Evolutionary conservation across 2,329 filamentous ascomycete genomes (phyloP).

Genomic region (Paecilomyces niveus): DNA sequence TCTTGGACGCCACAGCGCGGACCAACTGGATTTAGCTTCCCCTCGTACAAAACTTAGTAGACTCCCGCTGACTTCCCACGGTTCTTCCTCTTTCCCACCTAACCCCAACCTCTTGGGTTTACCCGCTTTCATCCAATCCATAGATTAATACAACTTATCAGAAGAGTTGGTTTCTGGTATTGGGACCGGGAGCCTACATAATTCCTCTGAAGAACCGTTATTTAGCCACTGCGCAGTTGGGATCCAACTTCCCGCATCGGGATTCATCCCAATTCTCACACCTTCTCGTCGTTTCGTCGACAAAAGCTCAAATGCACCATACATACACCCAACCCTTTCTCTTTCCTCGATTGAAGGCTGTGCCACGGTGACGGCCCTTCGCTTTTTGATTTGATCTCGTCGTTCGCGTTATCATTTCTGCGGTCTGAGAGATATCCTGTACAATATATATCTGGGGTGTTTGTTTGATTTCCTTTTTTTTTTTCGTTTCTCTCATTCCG

Average conservation of each 20-base stretch:
- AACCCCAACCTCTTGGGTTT: background rate
- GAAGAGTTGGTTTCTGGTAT: background rate
- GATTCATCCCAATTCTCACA: background rate
- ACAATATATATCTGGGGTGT: conserved; percentile 33
- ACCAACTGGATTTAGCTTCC: background rate
- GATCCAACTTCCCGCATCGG: background rate
- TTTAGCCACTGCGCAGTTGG: background rate
- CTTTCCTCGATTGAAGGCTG: conserved; percentile 34
- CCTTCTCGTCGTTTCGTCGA: conserved; percentile 3
- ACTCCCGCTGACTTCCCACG: background rate
- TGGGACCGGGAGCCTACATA: background rate
- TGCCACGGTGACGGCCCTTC: conserved; percentile 37
- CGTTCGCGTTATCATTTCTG: conserved; percentile 18
- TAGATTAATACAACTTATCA: background rate
- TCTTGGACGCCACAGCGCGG: background rate
- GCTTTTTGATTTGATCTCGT: conserved; percentile 10
- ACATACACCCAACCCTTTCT: conserved; percentile 31
- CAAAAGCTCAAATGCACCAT: conserved; percentile 39
- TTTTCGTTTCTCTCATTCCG: conserved; percentile 6
- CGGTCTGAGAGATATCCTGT: conserved; percentile 37
- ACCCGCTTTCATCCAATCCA: background rate
- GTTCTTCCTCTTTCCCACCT: background rate
- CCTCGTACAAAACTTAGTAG: background rate
- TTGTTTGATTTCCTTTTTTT: conserved; percentile 7
- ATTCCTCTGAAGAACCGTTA: background rate